phyloP scores from a whole-genome alignment of 176 grass and related monocot species.

The Echinochloa phyllopogon region DNA sequence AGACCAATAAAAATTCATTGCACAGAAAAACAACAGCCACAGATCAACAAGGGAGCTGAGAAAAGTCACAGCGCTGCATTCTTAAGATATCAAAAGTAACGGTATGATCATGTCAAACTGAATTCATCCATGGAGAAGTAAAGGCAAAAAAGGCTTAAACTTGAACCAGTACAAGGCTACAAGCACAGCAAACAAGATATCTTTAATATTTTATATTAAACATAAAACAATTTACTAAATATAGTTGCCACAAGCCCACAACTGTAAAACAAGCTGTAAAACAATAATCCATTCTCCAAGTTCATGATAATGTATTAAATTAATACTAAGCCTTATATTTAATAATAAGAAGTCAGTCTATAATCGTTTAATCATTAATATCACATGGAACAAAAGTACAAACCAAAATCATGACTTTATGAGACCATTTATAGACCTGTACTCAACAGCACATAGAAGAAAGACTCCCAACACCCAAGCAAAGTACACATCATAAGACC shows the following conservation, averaged over 20 bases:
- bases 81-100: neutral
- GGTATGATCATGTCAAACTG: neutral
- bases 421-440: neutral
- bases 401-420: slow-evolving; percentile 9
- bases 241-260: neutral
- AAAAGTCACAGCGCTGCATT: slow-evolving; percentile 10
- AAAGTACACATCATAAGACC: neutral
- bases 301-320: slow-evolving; percentile 15
- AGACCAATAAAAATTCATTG: neutral
- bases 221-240: slow-evolving; percentile 12
- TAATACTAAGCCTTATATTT: neutral
- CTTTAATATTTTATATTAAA: neutral
- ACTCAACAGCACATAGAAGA: neutral
- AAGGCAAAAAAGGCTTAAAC: neutral
- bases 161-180: neutral
- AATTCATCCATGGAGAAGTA: neutral
- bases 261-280: neutral
- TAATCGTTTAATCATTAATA: slow-evolving; percentile 18
- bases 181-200: neutral
- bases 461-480: neutral
- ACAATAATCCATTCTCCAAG: neutral
- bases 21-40: neutral
- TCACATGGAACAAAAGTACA: slow-evolving; percentile 16
- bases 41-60: neutral
- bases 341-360: slow-evolving; percentile 18